Percentiles rank a stretch among this genome's conserved stretches.
Evolutionary conservation across 108 stramenopile genomes (phyloP).

Genomic region (Cyclotella cryptica): DNA sequence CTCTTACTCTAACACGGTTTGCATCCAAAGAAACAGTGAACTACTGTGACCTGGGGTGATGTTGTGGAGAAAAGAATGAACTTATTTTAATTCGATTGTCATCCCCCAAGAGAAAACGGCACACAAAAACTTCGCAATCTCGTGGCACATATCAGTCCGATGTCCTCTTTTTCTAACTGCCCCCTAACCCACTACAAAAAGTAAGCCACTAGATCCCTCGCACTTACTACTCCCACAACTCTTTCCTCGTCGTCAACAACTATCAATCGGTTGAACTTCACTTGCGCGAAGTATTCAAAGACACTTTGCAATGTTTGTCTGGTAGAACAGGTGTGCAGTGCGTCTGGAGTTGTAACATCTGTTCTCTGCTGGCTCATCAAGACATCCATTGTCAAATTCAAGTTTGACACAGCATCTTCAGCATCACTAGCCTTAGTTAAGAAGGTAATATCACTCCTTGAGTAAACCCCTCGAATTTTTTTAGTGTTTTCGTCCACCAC

Average conservation of each 20-base stretch:
- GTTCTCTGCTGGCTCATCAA: conserved; percentile 76
- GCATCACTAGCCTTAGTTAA: conserved; percentile 91
- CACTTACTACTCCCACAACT: conserved; percentile 87
- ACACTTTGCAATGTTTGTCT: conserved; percentile 85
- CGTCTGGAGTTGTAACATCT: conserved; percentile 89
- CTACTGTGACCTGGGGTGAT: too few relatives aligned
- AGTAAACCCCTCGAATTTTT: conserved; percentile 81
- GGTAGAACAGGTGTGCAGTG: conserved; percentile 82
- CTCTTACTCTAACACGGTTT: too few relatives aligned
- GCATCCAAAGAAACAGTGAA: too few relatives aligned
- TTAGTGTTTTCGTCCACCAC: conserved; percentile 78
- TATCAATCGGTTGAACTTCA: conserved; percentile 87
- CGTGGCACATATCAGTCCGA: too few relatives aligned
- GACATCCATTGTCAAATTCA: conserved; percentile 83
- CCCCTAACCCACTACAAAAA: conserved; percentile 48
- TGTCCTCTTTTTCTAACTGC: neutral
- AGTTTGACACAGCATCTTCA: conserved; percentile 86
- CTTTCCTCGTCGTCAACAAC: conserved; percentile 81
- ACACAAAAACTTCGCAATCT: too few relatives aligned
- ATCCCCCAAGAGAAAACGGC: too few relatives aligned
- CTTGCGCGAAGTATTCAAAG: conserved; percentile 93
- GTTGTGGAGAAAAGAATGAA: too few relatives aligned
- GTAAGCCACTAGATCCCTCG: conserved; percentile 87
- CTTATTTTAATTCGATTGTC: too few relatives aligned
- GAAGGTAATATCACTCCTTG: conserved; percentile 91